Percentiles rank a stretch among this genome's conserved stretches.
These are phyloP conservation scores for Penicillium manginii DNA, from an alignment of 495 filamentous ascomycete genomes.

Conservation along the genomic window DNA sequence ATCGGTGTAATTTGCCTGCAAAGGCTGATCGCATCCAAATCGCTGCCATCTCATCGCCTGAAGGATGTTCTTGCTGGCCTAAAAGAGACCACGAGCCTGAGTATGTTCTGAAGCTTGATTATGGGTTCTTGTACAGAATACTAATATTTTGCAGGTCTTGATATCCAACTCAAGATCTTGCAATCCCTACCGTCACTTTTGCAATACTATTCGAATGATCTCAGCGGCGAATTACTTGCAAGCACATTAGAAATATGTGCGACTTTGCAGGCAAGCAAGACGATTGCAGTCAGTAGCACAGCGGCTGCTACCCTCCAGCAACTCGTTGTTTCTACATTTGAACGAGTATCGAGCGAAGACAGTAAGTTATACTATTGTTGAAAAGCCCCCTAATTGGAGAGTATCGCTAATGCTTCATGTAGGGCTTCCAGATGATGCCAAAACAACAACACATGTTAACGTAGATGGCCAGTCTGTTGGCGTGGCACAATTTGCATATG, in stretches of 20 bases:
- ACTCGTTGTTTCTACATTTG: constrained; percentile 87
- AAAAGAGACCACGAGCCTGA: constrained; percentile 72
- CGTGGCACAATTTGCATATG: constrained; percentile 76
- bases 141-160: constrained; percentile 65
- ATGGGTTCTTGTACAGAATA: not conserved
- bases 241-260: constrained; percentile 88
- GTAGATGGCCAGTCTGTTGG: constrained; percentile 63
- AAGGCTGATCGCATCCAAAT: constrained; percentile 78
- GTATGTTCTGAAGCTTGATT: constrained; percentile 37
- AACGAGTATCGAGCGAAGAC: constrained; percentile 85
- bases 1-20: constrained; percentile 88
- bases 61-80: constrained; percentile 85
- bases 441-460: constrained; percentile 37
- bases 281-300: constrained; percentile 88
- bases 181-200: constrained; percentile 90
- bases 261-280: constrained; percentile 85
- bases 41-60: constrained; percentile 71
- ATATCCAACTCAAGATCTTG: constrained; percentile 94
- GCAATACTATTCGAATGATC: constrained; percentile 83
- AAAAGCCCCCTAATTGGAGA: not conserved
- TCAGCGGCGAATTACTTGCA: constrained; percentile 79
- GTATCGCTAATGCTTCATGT: constrained; percentile 45
- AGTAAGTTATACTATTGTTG: constrained; percentile 40
- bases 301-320: constrained; percentile 95
- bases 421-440: constrained; percentile 56